Evolutionary conservation across 2,329 filamentous ascomycete species (phyloP).

Genomic region (Fusarium pseudocircinatum): DNA sequence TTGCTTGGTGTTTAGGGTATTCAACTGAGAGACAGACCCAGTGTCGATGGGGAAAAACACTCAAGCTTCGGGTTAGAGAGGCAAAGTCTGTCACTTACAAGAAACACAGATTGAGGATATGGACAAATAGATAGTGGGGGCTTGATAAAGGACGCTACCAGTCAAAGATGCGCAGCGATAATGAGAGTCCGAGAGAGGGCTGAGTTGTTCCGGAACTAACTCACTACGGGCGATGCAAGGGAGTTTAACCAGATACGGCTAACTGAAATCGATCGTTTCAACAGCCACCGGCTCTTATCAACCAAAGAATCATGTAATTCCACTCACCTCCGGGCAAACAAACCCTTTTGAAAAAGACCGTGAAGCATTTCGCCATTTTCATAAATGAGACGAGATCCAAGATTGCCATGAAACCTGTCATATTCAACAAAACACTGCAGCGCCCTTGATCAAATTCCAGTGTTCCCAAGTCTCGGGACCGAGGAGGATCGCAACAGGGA

Average conservation of each 20-base stretch:
- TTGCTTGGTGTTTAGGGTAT: neutral
- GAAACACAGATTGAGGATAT: rapidly evolving
- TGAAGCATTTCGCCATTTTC: rapidly evolving
- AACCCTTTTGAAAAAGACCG: rapidly evolving
- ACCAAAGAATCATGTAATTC: neutral
- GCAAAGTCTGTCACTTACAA: neutral
- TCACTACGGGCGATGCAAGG: neutral
- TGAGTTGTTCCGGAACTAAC: neutral
- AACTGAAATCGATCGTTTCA: neutral
- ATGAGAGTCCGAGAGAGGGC: neutral
- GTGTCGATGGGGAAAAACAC: rapidly evolving
- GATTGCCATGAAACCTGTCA: rapidly evolving
- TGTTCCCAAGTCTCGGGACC: neutral
- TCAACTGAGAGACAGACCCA: rapidly evolving
- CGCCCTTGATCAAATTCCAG: no score
- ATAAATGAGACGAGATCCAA: rapidly evolving
- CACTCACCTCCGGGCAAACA: neutral
- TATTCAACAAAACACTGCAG: no score
- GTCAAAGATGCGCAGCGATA: neutral
- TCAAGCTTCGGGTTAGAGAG: rapidly evolving
- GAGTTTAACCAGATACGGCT: neutral
- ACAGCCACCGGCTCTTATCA: neutral
- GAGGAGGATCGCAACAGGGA: neutral
- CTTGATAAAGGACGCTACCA: neutral
- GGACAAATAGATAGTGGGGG: rapidly evolving